These are phyloP conservation scores for Colletotrichum aenigma DNA, from an alignment of 2,329 filamentous ascomycete species.

Conservation along the genomic window DNA sequence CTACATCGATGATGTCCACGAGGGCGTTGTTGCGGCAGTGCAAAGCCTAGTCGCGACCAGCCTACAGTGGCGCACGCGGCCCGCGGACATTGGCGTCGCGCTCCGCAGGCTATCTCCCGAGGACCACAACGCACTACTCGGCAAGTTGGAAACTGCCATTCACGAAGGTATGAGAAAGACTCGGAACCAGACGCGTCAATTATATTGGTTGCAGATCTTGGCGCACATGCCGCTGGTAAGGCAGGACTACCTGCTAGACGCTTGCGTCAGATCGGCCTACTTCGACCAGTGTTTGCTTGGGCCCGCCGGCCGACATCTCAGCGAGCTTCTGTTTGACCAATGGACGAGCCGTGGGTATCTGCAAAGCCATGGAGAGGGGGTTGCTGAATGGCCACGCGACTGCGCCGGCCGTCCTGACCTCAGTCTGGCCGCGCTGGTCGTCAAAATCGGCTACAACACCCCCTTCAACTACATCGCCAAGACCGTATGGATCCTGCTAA, in stretches of 20 bases:
- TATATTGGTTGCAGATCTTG: constrained; percentile 22
- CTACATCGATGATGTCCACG: neutral
- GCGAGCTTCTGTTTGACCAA: constrained; percentile 23
- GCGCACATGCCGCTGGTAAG: constrained; percentile 21
- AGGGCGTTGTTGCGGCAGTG: constrained; percentile 11
- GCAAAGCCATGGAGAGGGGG: neutral
- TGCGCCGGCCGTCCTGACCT: neutral
- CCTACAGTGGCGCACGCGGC: neutral
- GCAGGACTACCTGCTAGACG: constrained; percentile 19
- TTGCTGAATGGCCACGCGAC: neutral
- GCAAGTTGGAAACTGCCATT: neutral
- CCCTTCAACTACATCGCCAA: neutral
- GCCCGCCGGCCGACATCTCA: constrained; percentile 16
- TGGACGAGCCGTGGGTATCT: constrained; percentile 23
- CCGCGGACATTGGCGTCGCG: constrained; percentile 13
- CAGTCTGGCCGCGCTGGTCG: neutral
- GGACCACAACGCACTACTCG: neutral
- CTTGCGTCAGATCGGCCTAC: constrained; percentile 10
- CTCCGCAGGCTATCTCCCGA: neutral
- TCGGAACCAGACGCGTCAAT: neutral
- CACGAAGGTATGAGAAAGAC: neutral
- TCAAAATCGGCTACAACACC: neutral
- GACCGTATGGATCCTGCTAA: neutral
- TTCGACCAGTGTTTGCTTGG: neutral
- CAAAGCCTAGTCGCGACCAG: constrained; percentile 1